Base-by-base conservation (phyloP, 2,329 filamentous ascomycete genomes). In the Drechslerella stenobrocha region DNA sequence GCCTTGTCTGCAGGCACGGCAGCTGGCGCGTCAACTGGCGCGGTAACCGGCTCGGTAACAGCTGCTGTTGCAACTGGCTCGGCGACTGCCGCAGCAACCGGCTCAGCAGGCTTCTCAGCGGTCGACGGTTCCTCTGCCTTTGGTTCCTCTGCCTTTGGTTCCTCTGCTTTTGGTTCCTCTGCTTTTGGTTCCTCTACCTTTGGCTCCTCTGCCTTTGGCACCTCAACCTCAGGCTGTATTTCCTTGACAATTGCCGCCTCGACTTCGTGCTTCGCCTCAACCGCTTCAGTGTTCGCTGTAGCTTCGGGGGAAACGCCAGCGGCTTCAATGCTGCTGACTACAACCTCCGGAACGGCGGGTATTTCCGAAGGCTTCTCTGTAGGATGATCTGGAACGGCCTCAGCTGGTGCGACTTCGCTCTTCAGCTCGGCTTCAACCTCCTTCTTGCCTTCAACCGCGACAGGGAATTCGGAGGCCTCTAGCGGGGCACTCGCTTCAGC, bases 201-300 rank as follows among this genome's bases (percentile, higher is more conserved):
- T 15, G 34, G n/a, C 24, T 46, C 32, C 44, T 57, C 44, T 13
- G 30, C 45, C n/a, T 18, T 48, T 23, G 42, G 42, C 18, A 3
- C 57, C 23, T 61, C 58, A 20, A 22, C 46, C 35, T 66, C 60
- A 22, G 51, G 48, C 63, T 60, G 60, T 9, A 50, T 46, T 45
- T 60, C 24, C 55, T 59, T 51, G 13, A 28, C 55, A 23, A 67
- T 67, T n/a, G 48, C 63, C 55, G 48, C 51, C 20, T 95, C 89
- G 3, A 90, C 81, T 7, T 80, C 81, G 75, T 83, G 84, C 82
- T 93, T 93, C 72, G 91, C 88, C 70, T 82, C 78, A 4, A 93
- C 87, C 15, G 85, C 87, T 57, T 81, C 80, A 1, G 83, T 79
- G 76, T 85, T 87, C 57, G 82, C 82, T 32, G 87, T 83, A 30